These are phyloP conservation scores for Leersia perrieri DNA, from an alignment of 176 grass and related monocot species.

Conservation along the genomic window DNA sequence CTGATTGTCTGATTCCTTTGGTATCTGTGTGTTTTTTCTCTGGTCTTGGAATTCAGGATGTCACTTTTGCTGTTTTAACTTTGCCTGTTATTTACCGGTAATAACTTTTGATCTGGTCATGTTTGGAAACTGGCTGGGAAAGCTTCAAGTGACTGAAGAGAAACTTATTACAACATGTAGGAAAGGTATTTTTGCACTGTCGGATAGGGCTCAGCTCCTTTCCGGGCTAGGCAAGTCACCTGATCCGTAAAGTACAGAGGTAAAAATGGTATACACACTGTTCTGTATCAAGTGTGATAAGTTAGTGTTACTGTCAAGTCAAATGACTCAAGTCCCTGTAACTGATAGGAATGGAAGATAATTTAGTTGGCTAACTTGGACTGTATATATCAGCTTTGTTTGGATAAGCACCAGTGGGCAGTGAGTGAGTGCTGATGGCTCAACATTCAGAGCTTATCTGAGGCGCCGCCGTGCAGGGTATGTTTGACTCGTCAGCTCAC, in stretches of 20 bases:
- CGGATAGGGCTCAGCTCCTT: neutral
- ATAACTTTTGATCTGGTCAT: neutral
- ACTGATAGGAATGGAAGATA: neutral
- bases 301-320: neutral
- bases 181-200: neutral
- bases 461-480: neutral
- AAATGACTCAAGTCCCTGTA: neutral
- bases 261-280: neutral
- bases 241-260: neutral
- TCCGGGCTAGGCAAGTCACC: slow-evolving; percentile 15
- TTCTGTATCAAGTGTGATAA: neutral
- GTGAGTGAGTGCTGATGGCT: neutral
- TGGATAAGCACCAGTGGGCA: neutral
- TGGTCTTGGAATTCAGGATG: neutral
- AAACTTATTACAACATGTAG: neutral
- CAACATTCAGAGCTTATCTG: slow-evolving; percentile 25
- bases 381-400: neutral
- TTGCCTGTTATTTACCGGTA: neutral
- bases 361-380: neutral
- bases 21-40: neutral
- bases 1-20: neutral
- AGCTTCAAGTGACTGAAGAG: neutral
- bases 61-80: slow-evolving; percentile 25
- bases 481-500: slow-evolving; percentile 17
- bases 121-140: neutral